Conservation (phyloP, 495 filamentous ascomycete species). For the Aspergillus campestris region DNA sequence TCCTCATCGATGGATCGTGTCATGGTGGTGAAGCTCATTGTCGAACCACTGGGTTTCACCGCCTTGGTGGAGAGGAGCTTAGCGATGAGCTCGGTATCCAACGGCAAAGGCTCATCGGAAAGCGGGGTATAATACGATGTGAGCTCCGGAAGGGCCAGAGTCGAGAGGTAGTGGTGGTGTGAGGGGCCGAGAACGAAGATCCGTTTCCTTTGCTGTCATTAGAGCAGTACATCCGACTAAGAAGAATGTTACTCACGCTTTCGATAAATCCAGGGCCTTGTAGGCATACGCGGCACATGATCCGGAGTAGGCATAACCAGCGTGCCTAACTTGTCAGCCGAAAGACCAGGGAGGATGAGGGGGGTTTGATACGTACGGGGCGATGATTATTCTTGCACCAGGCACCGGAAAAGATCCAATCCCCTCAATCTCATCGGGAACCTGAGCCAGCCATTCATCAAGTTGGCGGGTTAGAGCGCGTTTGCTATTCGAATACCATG, state of each 20-base stretch:
- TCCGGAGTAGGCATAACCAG: constrained; percentile 93
- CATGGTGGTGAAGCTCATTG: constrained; percentile 63
- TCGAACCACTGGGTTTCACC: constrained; percentile 24
- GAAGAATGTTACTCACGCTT: constrained; percentile 47
- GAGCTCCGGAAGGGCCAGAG: constrained; percentile 68
- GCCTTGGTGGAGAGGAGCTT: constrained; percentile 48
- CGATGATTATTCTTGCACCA: constrained; percentile 84
- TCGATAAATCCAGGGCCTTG: constrained; percentile 75
- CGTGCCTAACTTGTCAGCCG: constrained; percentile 56
- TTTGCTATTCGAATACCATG: constrained; percentile 72
- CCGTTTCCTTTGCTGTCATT: constrained; percentile 53
- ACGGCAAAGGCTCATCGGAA: constrained; percentile 60
- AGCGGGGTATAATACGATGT: constrained; percentile 77
- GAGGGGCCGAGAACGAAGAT: constrained; percentile 93
- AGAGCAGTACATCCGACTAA: not conserved
- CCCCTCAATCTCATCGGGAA: constrained; percentile 54
- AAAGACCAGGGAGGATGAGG: not conserved
- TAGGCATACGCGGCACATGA: constrained; percentile 94
- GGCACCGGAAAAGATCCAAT: constrained; percentile 55
- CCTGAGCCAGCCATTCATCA: constrained; percentile 67
- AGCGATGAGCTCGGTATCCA: constrained; percentile 61
- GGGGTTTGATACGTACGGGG: constrained; percentile 61
- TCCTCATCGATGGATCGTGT: constrained; percentile 60
- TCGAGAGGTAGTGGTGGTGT: constrained; percentile 73
- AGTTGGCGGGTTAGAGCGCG: constrained; percentile 59